Conservation (phyloP, 129 eudicot genomes). For the Lactuca saligna region DNA sequence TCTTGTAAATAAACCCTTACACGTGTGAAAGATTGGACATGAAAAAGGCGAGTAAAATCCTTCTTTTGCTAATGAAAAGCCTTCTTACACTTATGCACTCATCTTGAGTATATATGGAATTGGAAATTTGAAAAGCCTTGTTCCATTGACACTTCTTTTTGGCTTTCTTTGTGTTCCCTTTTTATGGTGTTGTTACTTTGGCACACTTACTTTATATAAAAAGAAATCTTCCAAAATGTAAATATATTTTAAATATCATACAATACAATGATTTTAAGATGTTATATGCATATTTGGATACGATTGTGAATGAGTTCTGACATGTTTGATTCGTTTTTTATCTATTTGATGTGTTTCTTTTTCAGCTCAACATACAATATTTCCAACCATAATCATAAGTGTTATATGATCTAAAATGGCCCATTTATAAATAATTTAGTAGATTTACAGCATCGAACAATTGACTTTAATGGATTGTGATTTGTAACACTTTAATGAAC, state of each 20-base stretch:
- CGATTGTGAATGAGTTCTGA: background rate
- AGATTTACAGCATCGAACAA: background rate
- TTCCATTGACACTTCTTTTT: slow-evolving; percentile 30
- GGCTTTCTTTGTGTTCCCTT: slow-evolving; percentile 26
- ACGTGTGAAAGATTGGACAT: slow-evolving; percentile 16
- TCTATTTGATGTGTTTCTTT: no score
- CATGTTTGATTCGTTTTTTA: no score
- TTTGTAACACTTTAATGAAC: background rate
- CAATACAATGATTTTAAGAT: no score
- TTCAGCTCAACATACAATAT: no score
- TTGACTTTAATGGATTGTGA: background rate
- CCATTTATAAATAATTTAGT: background rate
- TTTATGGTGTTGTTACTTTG: slow-evolving; percentile 23
- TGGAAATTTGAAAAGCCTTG: slow-evolving; percentile 15
- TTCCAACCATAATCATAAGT: background rate
- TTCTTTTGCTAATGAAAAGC: slow-evolving; percentile 12
- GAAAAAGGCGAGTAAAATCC: slow-evolving; percentile 11
- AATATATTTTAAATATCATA: no score
- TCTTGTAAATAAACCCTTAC: background rate
- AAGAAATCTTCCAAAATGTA: no score
- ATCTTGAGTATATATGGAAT: slow-evolving; percentile 18
- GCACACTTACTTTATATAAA: background rate
- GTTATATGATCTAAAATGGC: background rate
- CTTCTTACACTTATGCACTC: background rate
- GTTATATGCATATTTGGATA: no score